Conservation (phyloP, 495 filamentous ascomycete genomes). For the Aspergillus diversus region DNA sequence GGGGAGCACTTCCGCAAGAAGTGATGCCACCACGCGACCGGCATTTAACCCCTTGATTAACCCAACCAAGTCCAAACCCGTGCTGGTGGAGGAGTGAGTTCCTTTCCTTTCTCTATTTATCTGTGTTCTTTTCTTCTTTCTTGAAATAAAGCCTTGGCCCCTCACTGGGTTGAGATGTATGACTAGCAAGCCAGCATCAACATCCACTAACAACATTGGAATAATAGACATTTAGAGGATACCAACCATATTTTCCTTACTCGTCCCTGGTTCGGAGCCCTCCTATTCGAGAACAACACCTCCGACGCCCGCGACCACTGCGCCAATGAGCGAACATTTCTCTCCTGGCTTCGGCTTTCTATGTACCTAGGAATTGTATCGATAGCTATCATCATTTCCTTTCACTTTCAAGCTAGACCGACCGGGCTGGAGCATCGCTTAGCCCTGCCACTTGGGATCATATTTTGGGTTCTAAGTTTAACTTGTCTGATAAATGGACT, state of each 20-base stretch:
- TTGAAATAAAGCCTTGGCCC: no score
- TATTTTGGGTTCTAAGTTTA: conserved; percentile 85
- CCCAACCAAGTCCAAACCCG: conserved; percentile 36
- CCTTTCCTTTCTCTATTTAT: not conserved
- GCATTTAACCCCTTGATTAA: conserved; percentile 47
- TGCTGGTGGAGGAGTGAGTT: conserved; percentile 48
- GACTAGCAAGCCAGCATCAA: not conserved
- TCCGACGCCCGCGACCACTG: conserved; percentile 80
- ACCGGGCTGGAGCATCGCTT: conserved; percentile 70
- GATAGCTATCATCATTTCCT: conserved; percentile 87
- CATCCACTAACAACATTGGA: not conserved
- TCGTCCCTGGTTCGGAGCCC: conserved; percentile 71
- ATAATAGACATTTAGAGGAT: conserved; percentile 34
- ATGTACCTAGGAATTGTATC: conserved; percentile 91
- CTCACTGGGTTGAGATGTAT: no score
- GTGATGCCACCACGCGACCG: conserved; percentile 20
- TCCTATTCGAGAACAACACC: conserved; percentile 86
- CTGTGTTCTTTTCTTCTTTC: no score
- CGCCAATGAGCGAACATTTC: conserved; percentile 70
- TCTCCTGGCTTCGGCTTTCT: conserved; percentile 90
- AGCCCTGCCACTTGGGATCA: conserved; percentile 79
- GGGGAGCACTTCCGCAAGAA: not conserved
- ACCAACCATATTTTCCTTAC: conserved; percentile 62
- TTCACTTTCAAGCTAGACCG: conserved; percentile 80
- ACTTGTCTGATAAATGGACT: conserved; percentile 75